Evolutionary conservation across 805 yeast genomes (phyloP), one percentile per base, ranked within the genome.

Genomic region (Kurtzmaniella fragi): DNA sequence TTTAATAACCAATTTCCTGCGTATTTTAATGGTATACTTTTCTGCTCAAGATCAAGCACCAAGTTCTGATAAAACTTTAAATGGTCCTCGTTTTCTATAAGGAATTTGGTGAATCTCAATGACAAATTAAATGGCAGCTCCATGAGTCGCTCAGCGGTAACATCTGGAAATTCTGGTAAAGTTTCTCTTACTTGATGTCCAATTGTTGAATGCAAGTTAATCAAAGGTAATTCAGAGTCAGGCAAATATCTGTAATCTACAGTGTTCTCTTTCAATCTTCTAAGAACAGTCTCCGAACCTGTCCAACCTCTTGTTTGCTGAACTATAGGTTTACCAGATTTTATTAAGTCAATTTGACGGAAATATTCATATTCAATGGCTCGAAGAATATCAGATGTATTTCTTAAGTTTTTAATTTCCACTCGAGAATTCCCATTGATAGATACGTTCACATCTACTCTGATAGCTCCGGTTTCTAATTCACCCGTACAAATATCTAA

Each of bases 371-470:
- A 77, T 43, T 74, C 71, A 20, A 89, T 74, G 0, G 99, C 96
- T 38, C 75, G 77, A 11, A 75, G 65, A 13, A 91, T 86, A 6
- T 95, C 90, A 12, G 87, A 74, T 0, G 89, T 81, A 25, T 90
- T 86, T 8, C 95, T 84, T 49, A 93, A 64, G 58, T 93, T 93
- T 57, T 93, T 93, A 51, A 93, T 73, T 52, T 93, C 99, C 16
- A 91, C 88, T 43, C 98, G 62, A 31, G 79, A 71, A 40, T 82
- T 79, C 13, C 73, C 75, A 44, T 78, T 77, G 5, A 91, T 80
- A 17, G 95, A 84, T n/a, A 93, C 74, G 48, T 93, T 93, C 8
- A 88, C 98, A 54, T 93, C 99, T 4, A 91, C 93, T 52, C 99
- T 72, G 74, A 93, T 83, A 0, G 97, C 93, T 5, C 99, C 99